phyloP scores from a whole-genome alignment of 257 asterid species.

The Gentiana dahurica region DNA sequence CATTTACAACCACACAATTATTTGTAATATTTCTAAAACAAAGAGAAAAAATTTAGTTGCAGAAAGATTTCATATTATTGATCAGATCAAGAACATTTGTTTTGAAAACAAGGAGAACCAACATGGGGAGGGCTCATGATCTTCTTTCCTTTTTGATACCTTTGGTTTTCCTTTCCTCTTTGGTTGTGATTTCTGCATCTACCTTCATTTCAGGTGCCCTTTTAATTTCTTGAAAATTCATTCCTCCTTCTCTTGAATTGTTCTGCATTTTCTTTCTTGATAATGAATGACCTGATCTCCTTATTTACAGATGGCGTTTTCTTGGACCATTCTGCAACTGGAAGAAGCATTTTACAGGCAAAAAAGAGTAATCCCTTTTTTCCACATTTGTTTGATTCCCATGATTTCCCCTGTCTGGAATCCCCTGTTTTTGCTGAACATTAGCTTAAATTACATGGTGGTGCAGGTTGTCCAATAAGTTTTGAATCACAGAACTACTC shows the following conservation, averaged over 20 bases:
- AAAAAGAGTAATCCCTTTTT: conserved; percentile 39
- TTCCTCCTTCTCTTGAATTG: background rate
- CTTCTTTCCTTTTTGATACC: conserved; percentile 19
- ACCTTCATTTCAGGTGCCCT: conserved; percentile 48
- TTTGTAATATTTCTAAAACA: too few species aligned
- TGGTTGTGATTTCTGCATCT: conserved; percentile 30
- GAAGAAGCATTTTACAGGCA: conserved; percentile 66
- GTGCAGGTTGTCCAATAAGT: conserved; percentile 55
- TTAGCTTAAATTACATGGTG: background rate
- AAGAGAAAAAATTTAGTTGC: background rate
- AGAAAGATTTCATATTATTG: background rate
- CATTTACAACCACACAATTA: too few species aligned
- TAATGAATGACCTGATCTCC: background rate
- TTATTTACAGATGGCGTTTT: conserved; percentile 39
- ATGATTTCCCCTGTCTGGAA: too few species aligned
- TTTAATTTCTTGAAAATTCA: background rate
- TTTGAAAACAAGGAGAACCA: conserved; percentile 9
- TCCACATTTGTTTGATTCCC: background rate
- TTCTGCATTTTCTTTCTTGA: conserved; percentile 1
- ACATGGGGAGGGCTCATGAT: conserved; percentile 21
- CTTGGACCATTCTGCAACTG: conserved; percentile 31
- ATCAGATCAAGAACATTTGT: background rate
- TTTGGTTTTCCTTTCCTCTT: conserved; percentile 24
- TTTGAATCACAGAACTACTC: conserved; percentile 74
- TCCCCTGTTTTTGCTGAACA: too few species aligned